These are phyloP conservation scores for Diaporthe citrichinensis DNA, from an alignment of 2,329 filamentous ascomycete genomes.

Conservation along the genomic window DNA sequence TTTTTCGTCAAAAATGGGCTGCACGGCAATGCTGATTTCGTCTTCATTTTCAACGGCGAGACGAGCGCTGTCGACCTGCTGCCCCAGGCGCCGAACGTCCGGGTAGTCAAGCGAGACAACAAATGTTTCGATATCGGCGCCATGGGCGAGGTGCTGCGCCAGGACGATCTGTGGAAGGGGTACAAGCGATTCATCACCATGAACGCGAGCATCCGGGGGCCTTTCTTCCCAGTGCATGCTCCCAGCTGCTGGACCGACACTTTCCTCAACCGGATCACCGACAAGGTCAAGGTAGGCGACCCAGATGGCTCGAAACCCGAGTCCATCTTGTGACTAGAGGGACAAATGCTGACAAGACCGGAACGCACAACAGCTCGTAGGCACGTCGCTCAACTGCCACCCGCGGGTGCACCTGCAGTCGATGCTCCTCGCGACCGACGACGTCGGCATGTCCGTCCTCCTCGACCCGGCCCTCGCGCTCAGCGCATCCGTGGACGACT, in stretches of 20 bases:
- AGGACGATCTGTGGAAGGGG: conserved; percentile 49
- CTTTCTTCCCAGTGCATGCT: conserved; percentile 52
- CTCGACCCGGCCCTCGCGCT: conserved; percentile 47
- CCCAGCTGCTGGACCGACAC: conserved; percentile 51
- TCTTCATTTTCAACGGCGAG: conserved; percentile 54
- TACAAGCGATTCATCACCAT: conserved; percentile 53
- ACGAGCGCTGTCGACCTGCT: conserved; percentile 44
- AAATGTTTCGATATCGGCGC: conserved; percentile 52
- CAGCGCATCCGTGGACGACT: conserved; percentile 42
- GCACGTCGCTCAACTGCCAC: conserved; percentile 52
- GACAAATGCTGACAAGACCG: neutral
- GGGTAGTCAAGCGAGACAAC: conserved; percentile 47
- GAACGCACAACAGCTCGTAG: conserved; percentile 49
- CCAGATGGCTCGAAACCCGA: neutral
- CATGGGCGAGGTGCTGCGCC: conserved; percentile 50
- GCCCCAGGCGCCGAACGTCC: conserved; percentile 49
- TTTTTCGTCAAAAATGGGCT: conserved; percentile 53
- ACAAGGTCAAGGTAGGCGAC: conserved; percentile 50
- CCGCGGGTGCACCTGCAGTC: conserved; percentile 51
- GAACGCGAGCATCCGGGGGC: conserved; percentile 51
- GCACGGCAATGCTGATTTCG: conserved; percentile 52
- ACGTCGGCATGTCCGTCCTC: conserved; percentile 50
- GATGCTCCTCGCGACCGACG: conserved; percentile 53
- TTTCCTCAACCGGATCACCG: conserved; percentile 49
- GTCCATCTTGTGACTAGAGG: neutral